Evolutionary conservation across 768 basidiomycete genomes (phyloP).

Genomic region (Kwoniella newhampshirensis): DNA sequence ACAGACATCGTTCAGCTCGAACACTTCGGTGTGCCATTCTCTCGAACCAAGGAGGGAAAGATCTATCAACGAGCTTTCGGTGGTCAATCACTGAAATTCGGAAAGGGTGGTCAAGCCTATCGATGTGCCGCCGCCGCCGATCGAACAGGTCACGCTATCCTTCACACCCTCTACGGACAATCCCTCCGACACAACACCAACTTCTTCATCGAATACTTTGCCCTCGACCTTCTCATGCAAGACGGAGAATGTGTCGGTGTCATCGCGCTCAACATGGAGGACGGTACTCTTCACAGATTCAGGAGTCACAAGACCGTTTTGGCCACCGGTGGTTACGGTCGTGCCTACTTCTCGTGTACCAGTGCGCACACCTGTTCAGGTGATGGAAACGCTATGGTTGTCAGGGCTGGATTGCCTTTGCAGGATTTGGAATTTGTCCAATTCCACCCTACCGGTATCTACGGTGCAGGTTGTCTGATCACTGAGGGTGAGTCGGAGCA

Average conservation of each 20-base stretch:
- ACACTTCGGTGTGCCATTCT: conserved; percentile 98
- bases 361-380: conserved; percentile 98
- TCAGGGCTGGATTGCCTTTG: conserved; percentile 89
- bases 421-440: conserved; percentile 99
- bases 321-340: conserved; percentile 97
- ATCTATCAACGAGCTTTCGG: conserved; percentile 99
- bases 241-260: conserved; percentile 99
- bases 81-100: conserved; percentile 93
- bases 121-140: conserved; percentile 98
- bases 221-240: conserved; percentile 98
- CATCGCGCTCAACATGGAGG: conserved; percentile 98
- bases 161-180: conserved; percentile 98
- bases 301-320: conserved; percentile 96
- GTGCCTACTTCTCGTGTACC: conserved; percentile 94
- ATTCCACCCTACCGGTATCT: conserved; percentile 99
- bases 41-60: conserved; percentile 96
- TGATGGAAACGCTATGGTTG: conserved; percentile 98
- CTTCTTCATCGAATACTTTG: conserved; percentile 99
- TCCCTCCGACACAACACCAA: conserved; percentile 98
- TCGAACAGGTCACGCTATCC: conserved; percentile 95
- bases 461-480: conserved; percentile 97
- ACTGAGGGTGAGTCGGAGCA: conserved; percentile 75
- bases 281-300: conserved; percentile 98
- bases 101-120: conserved; percentile 98
- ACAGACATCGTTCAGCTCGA: conserved; percentile 66